phyloP scores from a whole-genome alignment of 2,329 filamentous ascomycete species.

The Xylariaceae sp. region DNA sequence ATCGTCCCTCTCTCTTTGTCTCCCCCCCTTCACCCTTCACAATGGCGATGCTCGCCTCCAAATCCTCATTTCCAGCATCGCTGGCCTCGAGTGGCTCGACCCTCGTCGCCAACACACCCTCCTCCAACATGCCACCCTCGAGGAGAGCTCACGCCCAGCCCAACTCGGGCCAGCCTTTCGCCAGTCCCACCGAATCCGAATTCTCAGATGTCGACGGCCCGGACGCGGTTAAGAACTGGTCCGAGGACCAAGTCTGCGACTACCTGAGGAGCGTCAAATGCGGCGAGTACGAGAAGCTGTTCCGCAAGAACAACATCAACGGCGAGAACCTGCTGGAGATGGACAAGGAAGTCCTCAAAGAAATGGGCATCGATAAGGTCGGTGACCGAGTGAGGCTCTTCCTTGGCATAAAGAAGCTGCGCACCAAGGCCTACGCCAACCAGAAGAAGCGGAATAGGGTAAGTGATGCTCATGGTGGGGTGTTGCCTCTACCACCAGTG shows the following conservation, averaged over 20 bases:
- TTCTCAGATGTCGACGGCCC: conserved; percentile 81
- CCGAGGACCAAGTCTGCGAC: conserved; percentile 86
- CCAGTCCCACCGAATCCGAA: conserved; percentile 87
- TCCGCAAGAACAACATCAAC: conserved; percentile 92
- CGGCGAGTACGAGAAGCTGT: conserved; percentile 87
- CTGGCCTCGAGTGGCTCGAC: conserved; percentile 46
- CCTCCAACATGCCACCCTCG: conserved; percentile 49
- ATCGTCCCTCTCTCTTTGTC: conserved; percentile 21
- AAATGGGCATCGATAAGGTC: conserved; percentile 98
- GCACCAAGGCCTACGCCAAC: conserved; percentile 72
- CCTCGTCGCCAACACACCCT: conserved; percentile 46
- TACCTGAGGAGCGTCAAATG: conserved; percentile 92
- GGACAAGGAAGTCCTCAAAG: conserved; percentile 92
- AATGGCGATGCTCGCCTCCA: conserved; percentile 79
- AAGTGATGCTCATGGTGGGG: conserved; percentile 29
- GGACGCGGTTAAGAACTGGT: conserved; percentile 79
- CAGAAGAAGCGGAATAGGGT: conserved; percentile 85
- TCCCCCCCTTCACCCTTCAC: conserved; percentile 16
- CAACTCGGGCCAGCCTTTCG: conserved; percentile 56
- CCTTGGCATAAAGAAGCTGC: conserved; percentile 77
- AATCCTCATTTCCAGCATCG: conserved; percentile 64
- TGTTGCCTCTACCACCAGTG: conserved; percentile 11
- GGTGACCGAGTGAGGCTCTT: conserved; percentile 92
- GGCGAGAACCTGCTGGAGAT: conserved; percentile 95
- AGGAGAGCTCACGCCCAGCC: conserved; percentile 51